These are phyloP conservation scores for Moesziomyces parantarcticus DNA, from an alignment of 1,284 basidiomycete species.

Conservation along the genomic window DNA sequence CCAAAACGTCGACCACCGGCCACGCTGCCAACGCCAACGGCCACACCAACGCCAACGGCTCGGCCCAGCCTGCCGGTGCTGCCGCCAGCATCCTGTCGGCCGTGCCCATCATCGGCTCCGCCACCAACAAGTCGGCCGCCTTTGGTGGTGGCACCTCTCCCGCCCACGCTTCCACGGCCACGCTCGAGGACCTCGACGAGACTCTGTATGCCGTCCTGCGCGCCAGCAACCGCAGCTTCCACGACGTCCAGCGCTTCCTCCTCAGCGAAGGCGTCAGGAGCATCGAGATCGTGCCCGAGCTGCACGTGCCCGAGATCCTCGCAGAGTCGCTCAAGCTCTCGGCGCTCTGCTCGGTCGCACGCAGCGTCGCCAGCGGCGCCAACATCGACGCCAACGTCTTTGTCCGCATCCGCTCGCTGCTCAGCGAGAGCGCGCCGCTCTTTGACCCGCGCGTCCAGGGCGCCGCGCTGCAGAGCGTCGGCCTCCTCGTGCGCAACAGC, in stretches of 20 bases:
- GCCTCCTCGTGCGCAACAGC: slow-evolving; percentile 84
- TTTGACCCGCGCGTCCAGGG: slow-evolving; percentile 84
- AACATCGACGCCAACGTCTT: slow-evolving; percentile 75
- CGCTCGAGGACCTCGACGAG: slow-evolving; percentile 66
- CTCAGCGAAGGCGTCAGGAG: slow-evolving; percentile 54
- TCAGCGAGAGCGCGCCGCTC: slow-evolving; percentile 84
- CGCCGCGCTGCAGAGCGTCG: slow-evolving; percentile 82
- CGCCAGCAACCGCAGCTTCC: slow-evolving; percentile 60
- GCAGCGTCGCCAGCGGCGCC: slow-evolving; percentile 70
- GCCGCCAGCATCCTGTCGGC: slow-evolving; percentile 39
- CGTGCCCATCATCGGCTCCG: slow-evolving; percentile 33
- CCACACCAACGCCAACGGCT: slow-evolving; percentile 12
- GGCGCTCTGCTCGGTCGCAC: slow-evolving; percentile 82
- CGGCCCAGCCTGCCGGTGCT: slow-evolving; percentile 4
- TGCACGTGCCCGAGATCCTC: slow-evolving; percentile 56
- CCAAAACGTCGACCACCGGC: slow-evolving; percentile 5
- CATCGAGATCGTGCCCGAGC: slow-evolving; percentile 47
- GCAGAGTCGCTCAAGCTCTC: slow-evolving; percentile 79
- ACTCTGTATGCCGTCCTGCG: slow-evolving; percentile 48
- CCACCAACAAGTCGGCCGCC: slow-evolving; percentile 36
- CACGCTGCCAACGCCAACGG: slow-evolving; percentile 12
- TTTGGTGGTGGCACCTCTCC: slow-evolving; percentile 64
- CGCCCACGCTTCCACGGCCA: slow-evolving; percentile 39
- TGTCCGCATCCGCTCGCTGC: slow-evolving; percentile 77
- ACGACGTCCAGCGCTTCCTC: slow-evolving; percentile 63